A percentile compares a stretch with the other conserved stretches of the same genome.
Evolutionary conservation across 306 rosid species (phyloP).

Genomic region (Rosa multiflora): DNA sequence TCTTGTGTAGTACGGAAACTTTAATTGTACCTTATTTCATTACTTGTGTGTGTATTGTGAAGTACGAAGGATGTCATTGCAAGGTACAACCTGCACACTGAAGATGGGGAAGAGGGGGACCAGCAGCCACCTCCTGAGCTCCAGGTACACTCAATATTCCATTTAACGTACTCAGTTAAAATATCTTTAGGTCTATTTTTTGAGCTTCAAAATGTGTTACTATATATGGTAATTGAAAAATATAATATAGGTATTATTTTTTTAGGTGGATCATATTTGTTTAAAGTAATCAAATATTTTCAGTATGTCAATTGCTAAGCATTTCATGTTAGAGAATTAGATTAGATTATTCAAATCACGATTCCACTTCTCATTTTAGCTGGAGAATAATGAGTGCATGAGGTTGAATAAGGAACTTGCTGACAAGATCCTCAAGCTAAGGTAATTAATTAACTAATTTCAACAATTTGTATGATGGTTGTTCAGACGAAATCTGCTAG

Average conservation of each 20-base stretch:
- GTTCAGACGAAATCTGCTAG: not conserved
- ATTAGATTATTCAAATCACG: not conserved
- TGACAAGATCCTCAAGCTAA: conserved; percentile 32
- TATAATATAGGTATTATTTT: not conserved
- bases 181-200: not conserved
- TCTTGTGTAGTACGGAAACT: not conserved
- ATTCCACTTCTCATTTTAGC: conserved; percentile 12
- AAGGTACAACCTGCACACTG: conserved; percentile 26
- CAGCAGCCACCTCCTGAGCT: conserved; percentile 28
- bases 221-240: not conserved
- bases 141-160: conserved; percentile 26
- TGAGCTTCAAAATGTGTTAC: not conserved
- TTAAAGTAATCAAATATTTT: not conserved
- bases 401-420: conserved; percentile 38
- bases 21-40: not conserved
- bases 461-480: not conserved
- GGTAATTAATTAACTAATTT: conserved; percentile 14
- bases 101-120: conserved; percentile 13
- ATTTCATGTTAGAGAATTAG: not conserved
- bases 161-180: not conserved
- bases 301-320: not conserved
- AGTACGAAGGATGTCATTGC: conserved; percentile 36
- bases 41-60: not conserved
- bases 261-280: not conserved
- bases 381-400: not conserved